phyloP scores from a whole-genome alignment of 2,329 filamentous ascomycete genomes.

The Trichoderma asperellum region DNA sequence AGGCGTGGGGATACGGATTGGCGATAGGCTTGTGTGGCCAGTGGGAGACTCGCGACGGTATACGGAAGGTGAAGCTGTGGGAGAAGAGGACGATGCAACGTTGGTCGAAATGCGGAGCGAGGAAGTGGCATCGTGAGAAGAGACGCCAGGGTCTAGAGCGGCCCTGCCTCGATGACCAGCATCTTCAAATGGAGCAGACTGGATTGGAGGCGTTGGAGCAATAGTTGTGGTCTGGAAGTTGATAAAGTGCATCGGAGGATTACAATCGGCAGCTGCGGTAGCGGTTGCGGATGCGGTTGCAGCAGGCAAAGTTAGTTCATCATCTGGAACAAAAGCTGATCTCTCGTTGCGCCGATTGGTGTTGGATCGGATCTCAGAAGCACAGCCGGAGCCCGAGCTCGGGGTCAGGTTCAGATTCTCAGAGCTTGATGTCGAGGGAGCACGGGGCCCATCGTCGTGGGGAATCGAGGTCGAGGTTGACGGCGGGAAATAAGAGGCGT shows the following conservation, averaged over 20 bases:
- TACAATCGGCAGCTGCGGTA: conserved; percentile 7
- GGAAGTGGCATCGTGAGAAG: conserved; percentile 29
- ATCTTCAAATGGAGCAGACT: conserved; percentile 20
- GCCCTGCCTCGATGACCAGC: not conserved
- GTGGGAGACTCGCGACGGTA: conserved; percentile 43
- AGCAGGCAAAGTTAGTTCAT: not conserved
- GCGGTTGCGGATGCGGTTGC: not conserved
- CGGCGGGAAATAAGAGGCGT: conserved; percentile 36
- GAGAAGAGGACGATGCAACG: conserved; percentile 32
- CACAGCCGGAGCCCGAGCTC: conserved; percentile 17
- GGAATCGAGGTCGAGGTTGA: conserved; percentile 37
- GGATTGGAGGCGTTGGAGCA: conserved; percentile 42
- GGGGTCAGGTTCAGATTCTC: conserved; percentile 12
- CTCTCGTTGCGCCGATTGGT: not conserved
- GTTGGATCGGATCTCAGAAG: conserved; percentile 15
- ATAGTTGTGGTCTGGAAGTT: conserved; percentile 39
- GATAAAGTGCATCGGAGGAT: conserved; percentile 33
- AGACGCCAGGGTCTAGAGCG: conserved; percentile 7
- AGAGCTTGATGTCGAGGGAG: conserved; percentile 29
- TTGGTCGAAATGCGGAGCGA: conserved; percentile 48
- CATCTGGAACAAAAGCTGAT: conserved; percentile 22
- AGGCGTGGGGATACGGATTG: conserved; percentile 36
- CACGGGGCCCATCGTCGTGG: conserved; percentile 35
- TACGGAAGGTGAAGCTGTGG: conserved; percentile 32
- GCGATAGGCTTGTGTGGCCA: conserved; percentile 41